Conservation (phyloP, 805 yeast genomes). For the Schizosaccharomyces cryophilus region DNA sequence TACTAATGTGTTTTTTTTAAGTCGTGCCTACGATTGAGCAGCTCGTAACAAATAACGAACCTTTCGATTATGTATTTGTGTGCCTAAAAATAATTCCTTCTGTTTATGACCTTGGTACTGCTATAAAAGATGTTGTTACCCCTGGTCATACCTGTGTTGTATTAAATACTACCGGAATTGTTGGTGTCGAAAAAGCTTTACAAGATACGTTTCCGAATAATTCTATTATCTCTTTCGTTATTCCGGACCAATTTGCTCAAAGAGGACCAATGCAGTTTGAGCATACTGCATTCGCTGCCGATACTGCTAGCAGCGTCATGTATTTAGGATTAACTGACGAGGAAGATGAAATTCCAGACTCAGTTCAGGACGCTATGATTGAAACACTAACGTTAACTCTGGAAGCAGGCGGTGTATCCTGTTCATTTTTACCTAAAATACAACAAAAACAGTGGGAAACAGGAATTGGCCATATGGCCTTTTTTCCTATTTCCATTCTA, state of each 20-base stretch:
- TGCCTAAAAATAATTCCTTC: conserved; percentile 47
- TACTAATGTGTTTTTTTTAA: not conserved
- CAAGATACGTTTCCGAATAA: conserved; percentile 26
- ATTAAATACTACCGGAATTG: conserved; percentile 26
- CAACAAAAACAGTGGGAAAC: conserved; percentile 10
- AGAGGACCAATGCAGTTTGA: conserved; percentile 9
- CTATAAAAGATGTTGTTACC: conserved; percentile 27
- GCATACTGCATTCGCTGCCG: conserved; percentile 4
- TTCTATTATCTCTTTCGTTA: conserved; percentile 35
- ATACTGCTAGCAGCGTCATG: conserved; percentile 1
- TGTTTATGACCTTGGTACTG: conserved; percentile 26
- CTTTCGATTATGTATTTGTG: conserved; percentile 33
- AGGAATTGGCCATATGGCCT: conserved; percentile 8
- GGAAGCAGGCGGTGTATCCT: conserved; percentile 8
- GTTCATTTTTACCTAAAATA: conserved; percentile 7
- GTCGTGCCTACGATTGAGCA: not conserved
- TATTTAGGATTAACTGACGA: conserved; percentile 7
- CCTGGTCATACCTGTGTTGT: conserved; percentile 24
- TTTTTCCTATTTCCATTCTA: conserved; percentile 7
- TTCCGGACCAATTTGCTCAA: conserved; percentile 12
- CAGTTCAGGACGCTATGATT: conserved; percentile 6
- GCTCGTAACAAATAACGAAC: not conserved
- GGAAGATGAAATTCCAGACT: conserved; percentile 4
- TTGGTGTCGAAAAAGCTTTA: conserved; percentile 35
- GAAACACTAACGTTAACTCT: conserved; percentile 8